Evolutionary conservation across 148 eudicot species (phyloP).

Genomic region (Nepenthes mirabilis): DNA sequence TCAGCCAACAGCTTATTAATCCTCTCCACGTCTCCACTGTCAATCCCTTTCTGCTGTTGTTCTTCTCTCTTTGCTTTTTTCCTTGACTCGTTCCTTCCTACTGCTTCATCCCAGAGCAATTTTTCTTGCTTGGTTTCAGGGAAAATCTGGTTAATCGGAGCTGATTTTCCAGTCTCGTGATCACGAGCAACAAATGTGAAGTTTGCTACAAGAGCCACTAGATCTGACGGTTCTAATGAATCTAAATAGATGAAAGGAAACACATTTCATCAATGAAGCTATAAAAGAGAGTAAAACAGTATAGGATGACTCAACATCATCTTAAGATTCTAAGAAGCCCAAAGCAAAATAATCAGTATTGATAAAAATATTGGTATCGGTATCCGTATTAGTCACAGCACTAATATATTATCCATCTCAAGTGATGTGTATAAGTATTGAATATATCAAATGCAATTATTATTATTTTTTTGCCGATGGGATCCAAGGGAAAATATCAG

Average conservation of each 20-base stretch:
- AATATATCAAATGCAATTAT: no score
- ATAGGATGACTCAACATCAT: no score
- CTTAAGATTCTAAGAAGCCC: no score
- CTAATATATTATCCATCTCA: no score
- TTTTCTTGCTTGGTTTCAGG: constrained; percentile 67
- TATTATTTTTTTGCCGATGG: no score
- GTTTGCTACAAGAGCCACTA: constrained; percentile 70
- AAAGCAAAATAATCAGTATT: no score
- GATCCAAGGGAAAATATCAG: no score
- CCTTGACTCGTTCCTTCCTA: constrained; percentile 60
- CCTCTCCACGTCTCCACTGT: constrained; percentile 28
- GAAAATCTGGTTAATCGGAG: constrained; percentile 46
- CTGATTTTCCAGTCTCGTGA: constrained; percentile 67
- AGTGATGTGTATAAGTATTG: no score
- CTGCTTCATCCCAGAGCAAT: constrained; percentile 71
- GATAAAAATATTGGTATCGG: no score
- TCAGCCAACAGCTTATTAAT: constrained; percentile 60
- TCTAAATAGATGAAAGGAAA: constrained; percentile 22
- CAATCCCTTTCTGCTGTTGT: constrained; percentile 25
- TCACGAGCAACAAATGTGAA: constrained; percentile 96
- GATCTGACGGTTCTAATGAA: constrained; percentile 24
- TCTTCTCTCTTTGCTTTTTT: constrained; percentile 43
- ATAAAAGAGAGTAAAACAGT: no score
- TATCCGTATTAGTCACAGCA: no score
- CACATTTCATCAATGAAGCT: neutral